Evolutionary conservation across 2,329 filamentous ascomycete species (phyloP).

Genomic region (Ciborinia camelliae): DNA sequence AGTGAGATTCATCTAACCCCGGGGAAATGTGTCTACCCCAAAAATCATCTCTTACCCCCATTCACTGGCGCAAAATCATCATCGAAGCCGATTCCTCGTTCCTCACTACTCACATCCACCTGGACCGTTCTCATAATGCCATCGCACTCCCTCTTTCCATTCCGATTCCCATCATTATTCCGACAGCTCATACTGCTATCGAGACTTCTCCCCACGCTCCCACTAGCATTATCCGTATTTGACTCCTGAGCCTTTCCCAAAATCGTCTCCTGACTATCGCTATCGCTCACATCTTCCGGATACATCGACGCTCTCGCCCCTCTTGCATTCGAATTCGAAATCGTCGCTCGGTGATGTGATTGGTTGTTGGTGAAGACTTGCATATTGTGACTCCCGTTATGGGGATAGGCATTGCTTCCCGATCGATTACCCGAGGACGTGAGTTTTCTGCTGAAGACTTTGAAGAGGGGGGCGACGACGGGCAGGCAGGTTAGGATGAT

Average conservation of each 20-base stretch:
- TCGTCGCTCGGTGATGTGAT: background rate
- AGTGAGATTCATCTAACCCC: background rate
- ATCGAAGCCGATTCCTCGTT: background rate
- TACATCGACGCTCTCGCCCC: background rate
- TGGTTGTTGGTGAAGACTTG: constrained; percentile 5
- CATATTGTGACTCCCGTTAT: background rate
- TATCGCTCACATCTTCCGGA: background rate
- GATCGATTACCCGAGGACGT: background rate
- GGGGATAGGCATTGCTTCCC: background rate
- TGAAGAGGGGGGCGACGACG: constrained; percentile 23
- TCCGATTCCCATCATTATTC: background rate
- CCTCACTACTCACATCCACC: background rate
- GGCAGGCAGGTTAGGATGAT: constrained; percentile 26
- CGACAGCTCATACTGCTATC: no score
- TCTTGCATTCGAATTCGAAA: background rate
- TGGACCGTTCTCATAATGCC: constrained; percentile 5
- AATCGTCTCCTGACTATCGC: constrained; percentile 15
- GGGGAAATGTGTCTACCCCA: background rate
- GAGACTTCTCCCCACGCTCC: no score
- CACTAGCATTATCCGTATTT: background rate
- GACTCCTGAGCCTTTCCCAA: background rate
- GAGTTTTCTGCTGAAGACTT: constrained; percentile 6
- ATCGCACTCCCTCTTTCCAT: background rate
- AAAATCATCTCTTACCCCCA: background rate
- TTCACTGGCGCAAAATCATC: background rate